Evolutionary conservation across 1,139 yeast species (phyloP).

Genomic region (Sugiyamaella xylanicola): DNA sequence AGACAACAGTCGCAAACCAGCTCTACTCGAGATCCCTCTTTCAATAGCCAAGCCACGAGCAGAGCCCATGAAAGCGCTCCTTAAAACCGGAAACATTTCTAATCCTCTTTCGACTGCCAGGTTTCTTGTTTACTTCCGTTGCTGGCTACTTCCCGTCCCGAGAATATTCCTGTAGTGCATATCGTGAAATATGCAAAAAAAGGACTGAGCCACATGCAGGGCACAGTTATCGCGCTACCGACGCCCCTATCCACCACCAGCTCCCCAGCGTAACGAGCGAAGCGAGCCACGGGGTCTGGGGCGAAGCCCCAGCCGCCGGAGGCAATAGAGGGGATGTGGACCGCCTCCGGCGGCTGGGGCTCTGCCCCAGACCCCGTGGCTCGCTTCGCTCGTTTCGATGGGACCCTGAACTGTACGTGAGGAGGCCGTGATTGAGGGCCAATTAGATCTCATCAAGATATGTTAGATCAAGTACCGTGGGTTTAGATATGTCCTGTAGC

Average conservation of each 20-base stretch:
- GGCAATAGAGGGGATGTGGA: background rate
- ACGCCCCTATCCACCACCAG: no score
- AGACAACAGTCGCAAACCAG: background rate
- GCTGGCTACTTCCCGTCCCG: background rate
- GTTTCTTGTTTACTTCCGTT: background rate
- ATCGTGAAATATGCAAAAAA: background rate
- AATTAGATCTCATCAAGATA: no score
- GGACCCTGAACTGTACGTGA: no score
- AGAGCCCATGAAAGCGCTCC: background rate
- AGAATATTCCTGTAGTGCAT: background rate
- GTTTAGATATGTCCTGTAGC: no score
- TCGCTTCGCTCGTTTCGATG: conserved; percentile 1
- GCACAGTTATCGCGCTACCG: no score
- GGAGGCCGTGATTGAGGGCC: no score
- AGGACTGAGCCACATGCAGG: conserved; percentile 2
- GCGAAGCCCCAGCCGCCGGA: no score
- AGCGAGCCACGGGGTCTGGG: no score
- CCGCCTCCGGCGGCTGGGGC: conserved; percentile 5
- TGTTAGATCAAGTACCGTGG: no score
- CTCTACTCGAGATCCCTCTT: background rate
- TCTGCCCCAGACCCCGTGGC: conserved; percentile 3
- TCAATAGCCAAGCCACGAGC: background rate
- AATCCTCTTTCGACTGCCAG: background rate
- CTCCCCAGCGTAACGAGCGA: no score
- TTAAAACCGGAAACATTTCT: conserved; percentile 12